Base-by-base conservation (phyloP, 768 basidiomycete species). In the Tylopilus vinaceipallidus region DNA sequence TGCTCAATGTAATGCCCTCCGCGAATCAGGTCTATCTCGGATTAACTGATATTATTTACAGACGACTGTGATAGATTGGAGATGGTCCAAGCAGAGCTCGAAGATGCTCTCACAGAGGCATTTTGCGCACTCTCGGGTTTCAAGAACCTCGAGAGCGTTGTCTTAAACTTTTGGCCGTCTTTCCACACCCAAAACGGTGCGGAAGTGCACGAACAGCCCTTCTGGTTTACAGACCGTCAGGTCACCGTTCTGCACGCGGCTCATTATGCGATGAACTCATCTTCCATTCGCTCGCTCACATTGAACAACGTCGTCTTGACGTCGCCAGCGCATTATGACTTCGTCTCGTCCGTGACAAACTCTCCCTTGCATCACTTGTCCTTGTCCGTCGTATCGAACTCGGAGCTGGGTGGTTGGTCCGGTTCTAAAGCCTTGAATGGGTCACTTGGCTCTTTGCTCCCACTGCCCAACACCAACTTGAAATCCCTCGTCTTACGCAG, bases 191-290 rank as follows among this genome's bases (percentile, higher is more conserved):
- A 62, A 16, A 20, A 19, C 6, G 66, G 61, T 4, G 9, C 23
- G 8, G 62, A 67, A 43, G 37, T 61, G 8, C 58, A 42, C 9
- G 67, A 67, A 22, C 55, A 61, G 16, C 65, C 66, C 3, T 67
- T 55, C 39, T 67, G 67, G 66, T 67, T 69, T 40, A 53, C 67
- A 29, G 55, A 54, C 43, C 62, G 67, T 32, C 66, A 67, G 37
- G 27, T 61, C 22, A 33, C 54, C 2, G 42, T 67, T 6, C 36
- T 63, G 32, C 55, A 69, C 13, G 58, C 66, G 0, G 37, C 61
- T 6, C 56, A 69, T 20, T 27, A 56, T 37, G 53, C 58, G 16
- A 52, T 67, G 16, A 50, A 59, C 24, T 61, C 57, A 0, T 61
- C 54, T 6, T 22, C 12, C 50, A 47, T 67, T 14, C 47, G 49